These are phyloP conservation scores for Boletellus sp. DNA, from an alignment of 768 basidiomycete species.

Conservation along the genomic window DNA sequence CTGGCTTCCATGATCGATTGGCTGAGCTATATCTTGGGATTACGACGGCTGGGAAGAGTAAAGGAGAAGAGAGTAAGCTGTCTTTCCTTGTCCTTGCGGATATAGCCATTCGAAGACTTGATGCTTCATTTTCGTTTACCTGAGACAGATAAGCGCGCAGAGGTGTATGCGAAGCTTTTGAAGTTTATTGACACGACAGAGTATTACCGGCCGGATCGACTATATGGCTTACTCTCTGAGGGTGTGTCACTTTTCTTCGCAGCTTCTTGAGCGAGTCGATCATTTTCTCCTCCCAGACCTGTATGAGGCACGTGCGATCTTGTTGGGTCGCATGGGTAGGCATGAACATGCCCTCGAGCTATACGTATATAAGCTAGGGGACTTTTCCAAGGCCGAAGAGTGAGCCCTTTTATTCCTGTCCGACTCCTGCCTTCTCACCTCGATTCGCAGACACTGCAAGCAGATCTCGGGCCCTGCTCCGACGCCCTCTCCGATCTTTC, in stretches of 20 bases:
- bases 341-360: constrained; percentile 95
- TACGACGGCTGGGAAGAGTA: constrained; percentile 55
- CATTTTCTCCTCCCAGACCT: constrained; percentile 49
- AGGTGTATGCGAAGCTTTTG: constrained; percentile 67
- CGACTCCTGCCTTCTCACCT: neutral
- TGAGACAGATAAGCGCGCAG: constrained; percentile 42
- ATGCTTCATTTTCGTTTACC: neutral
- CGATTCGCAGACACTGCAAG: constrained; percentile 77
- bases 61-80: constrained; percentile 53
- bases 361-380: constrained; percentile 84
- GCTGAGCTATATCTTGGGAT: constrained; percentile 81
- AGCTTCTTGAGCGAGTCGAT: neutral
- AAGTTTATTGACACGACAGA: constrained; percentile 70
- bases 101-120: neutral
- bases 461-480: constrained; percentile 62
- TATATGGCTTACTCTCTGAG: constrained; percentile 82
- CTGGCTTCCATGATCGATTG: constrained; percentile 82
- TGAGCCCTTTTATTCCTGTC: constrained; percentile 34
- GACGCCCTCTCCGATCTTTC: constrained; percentile 64
- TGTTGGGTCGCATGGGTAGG: constrained; percentile 83
- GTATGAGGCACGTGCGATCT: constrained; percentile 86
- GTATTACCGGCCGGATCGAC: constrained; percentile 69
- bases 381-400: constrained; percentile 88
- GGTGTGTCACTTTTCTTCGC: constrained; percentile 42
- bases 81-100: neutral